Evolutionary conservation across 2,329 filamentous ascomycete species (phyloP).

Genomic region (Scedosporium boydii): DNA sequence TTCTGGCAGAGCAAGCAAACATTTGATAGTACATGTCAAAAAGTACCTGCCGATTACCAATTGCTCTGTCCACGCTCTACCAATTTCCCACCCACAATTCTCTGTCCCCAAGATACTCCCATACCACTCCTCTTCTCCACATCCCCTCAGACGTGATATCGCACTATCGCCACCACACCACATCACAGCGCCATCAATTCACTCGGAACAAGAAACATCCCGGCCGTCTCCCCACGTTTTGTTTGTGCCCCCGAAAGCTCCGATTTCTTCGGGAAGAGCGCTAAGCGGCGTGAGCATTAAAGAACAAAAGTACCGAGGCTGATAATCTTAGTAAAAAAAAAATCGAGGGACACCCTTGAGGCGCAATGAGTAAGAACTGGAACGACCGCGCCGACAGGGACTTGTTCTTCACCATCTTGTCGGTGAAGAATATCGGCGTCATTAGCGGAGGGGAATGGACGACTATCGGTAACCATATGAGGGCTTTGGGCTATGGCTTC

Average conservation of each 20-base stretch:
- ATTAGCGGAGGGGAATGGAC: slow-evolving; percentile 55
- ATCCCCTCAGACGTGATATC: not conserved
- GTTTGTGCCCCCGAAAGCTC: not conserved
- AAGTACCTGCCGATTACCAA: not conserved
- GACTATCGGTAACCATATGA: slow-evolving; percentile 52
- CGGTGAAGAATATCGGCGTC: slow-evolving; percentile 53
- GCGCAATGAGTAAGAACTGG: slow-evolving; percentile 49
- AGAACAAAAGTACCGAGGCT: not conserved
- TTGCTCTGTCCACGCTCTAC: slow-evolving; percentile 13
- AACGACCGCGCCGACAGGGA: slow-evolving; percentile 53
- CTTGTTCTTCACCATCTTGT: slow-evolving; percentile 53
- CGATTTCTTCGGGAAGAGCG: too few species aligned
- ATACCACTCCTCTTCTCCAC: slow-evolving; percentile 3
- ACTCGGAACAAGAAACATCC: not conserved
- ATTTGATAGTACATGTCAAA: too few species aligned
- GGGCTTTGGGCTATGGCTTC: slow-evolving; percentile 49
- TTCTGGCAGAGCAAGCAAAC: too few species aligned
- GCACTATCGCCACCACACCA: not conserved
- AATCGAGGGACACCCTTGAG: not conserved
- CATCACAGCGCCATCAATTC: not conserved
- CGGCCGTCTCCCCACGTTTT: too few species aligned
- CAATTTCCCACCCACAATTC: slow-evolving; percentile 33
- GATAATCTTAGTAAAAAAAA: not conserved
- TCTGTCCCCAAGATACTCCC: slow-evolving; percentile 11
- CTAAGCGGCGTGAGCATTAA: too few species aligned